phyloP scores from a whole-genome alignment of 2,329 filamentous ascomycete species.

The Hypoxylon sp. region DNA sequence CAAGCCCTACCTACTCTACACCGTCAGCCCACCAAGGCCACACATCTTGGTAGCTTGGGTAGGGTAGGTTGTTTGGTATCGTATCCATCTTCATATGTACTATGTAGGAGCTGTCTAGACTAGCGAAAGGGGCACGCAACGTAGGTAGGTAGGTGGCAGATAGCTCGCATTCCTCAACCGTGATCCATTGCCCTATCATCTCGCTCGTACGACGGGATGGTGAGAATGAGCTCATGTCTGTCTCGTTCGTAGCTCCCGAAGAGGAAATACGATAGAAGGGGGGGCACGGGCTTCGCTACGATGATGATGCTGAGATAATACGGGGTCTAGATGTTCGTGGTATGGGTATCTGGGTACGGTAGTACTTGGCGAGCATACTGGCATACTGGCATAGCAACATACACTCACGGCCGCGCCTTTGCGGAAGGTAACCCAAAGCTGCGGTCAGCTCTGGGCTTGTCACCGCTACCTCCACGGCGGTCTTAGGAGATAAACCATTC shows the following conservation, averaged over 20 bases:
- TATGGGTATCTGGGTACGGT: conserved; percentile 25
- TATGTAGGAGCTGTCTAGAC: conserved; percentile 21
- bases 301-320: conserved; percentile 36
- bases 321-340: neutral
- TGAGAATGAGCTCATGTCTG: conserved; percentile 5
- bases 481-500: conserved; percentile 21
- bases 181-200: conserved; percentile 23
- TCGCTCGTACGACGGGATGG: neutral
- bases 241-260: conserved; percentile 3
- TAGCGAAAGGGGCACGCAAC: too few species aligned
- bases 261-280: conserved; percentile 22
- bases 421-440: conserved; percentile 31
- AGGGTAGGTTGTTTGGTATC: conserved; percentile 1
- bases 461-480: conserved; percentile 31
- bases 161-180: conserved; percentile 5
- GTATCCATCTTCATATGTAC: too few species aligned
- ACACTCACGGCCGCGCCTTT: conserved; percentile 35
- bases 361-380: too few species aligned
- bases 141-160: too few species aligned
- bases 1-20: too few species aligned
- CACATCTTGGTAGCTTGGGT: conserved; percentile 6
- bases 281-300: conserved; percentile 12
- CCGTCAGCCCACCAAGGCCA: too few species aligned
- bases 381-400: too few species aligned
- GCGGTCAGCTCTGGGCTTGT: conserved; percentile 37